These are phyloP conservation scores for Macrophomina pseudophaseolina DNA, from an alignment of 2,329 filamentous ascomycete species.

Conservation along the genomic window DNA sequence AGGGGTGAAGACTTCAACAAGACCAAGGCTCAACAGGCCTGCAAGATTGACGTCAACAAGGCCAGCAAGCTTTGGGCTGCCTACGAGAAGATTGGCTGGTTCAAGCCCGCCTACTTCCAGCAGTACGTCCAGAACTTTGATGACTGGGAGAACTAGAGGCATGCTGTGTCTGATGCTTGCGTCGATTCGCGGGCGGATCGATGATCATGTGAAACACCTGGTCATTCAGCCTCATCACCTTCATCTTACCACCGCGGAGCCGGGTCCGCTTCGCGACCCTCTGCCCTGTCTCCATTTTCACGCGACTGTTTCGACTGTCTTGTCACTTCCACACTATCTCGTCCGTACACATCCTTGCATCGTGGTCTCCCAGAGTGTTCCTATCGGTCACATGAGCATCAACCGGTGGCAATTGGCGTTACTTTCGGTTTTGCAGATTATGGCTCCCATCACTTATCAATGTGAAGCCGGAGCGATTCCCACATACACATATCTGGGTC, in stretches of 20 bases:
- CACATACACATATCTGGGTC: conserved; percentile 22
- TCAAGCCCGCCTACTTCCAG: conserved; percentile 61
- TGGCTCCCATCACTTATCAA: conserved; percentile 11
- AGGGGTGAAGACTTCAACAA: conserved; percentile 87
- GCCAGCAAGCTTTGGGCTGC: conserved; percentile 90
- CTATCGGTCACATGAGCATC: conserved; percentile 17
- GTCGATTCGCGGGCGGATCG: conserved; percentile 22
- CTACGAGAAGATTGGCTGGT: conserved; percentile 86
- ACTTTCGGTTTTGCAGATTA: conserved; percentile 19
- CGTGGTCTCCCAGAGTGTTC: conserved; percentile 7
- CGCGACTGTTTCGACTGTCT: neutral
- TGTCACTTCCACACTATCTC: neutral
- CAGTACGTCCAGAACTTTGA: conserved; percentile 44
- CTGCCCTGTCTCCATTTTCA: neutral
- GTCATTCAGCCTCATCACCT: conserved; percentile 16
- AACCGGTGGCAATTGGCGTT: conserved; percentile 16
- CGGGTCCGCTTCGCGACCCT: conserved; percentile 9
- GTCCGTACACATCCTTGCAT: conserved; percentile 13
- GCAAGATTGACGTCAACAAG: conserved; percentile 98
- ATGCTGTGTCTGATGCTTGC: conserved; percentile 18
- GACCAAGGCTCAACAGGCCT: conserved; percentile 94
- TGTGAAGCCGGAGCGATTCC: conserved; percentile 21
- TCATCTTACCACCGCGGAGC: neutral
- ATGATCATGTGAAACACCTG: conserved; percentile 21
- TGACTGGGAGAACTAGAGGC: conserved; percentile 24